phyloP scores from a whole-genome alignment of 208 protist species.

The Phytomonas sp. region DNA sequence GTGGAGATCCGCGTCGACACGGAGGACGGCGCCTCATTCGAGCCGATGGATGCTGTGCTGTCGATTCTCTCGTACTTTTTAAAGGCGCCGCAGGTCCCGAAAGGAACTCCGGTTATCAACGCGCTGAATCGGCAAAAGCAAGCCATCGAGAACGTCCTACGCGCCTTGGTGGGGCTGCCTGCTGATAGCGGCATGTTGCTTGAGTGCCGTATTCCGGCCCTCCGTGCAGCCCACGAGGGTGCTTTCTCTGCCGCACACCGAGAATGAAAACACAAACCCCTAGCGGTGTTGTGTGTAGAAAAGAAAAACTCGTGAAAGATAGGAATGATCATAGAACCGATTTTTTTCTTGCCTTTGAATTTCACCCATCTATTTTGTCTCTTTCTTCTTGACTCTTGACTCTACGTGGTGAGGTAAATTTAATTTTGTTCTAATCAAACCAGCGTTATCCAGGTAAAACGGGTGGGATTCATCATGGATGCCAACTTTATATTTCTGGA shows the following conservation, averaged over 20 bases:
- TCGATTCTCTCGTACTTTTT: slow-evolving; percentile 95
- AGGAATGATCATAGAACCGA: background rate
- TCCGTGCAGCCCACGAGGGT: slow-evolving; percentile 15
- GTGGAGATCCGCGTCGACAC: slow-evolving; percentile 51
- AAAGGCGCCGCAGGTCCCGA: slow-evolving; percentile 93
- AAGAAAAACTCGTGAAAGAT: background rate
- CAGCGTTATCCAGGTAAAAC: background rate
- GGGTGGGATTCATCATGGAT: background rate
- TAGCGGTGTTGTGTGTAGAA: background rate
- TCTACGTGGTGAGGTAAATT: background rate
- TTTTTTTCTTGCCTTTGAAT: background rate
- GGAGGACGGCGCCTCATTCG: slow-evolving; percentile 35
- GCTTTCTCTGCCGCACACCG: background rate
- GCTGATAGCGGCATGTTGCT: slow-evolving; percentile 95
- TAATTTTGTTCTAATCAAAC: background rate
- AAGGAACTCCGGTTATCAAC: slow-evolving; percentile 96
- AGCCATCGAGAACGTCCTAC: slow-evolving; percentile 94
- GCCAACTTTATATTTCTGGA: background rate
- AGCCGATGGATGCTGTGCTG: slow-evolving; percentile 90
- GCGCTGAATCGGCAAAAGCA: slow-evolving; percentile 94
- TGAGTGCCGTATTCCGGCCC: slow-evolving; percentile 85
- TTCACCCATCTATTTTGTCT: background rate
- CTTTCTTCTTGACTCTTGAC: background rate
- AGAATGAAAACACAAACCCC: background rate
- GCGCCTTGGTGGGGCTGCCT: slow-evolving; percentile 92